Conservation (phyloP, 108 stramenopile genomes). For the Cyclotella distinguenda region DNA sequence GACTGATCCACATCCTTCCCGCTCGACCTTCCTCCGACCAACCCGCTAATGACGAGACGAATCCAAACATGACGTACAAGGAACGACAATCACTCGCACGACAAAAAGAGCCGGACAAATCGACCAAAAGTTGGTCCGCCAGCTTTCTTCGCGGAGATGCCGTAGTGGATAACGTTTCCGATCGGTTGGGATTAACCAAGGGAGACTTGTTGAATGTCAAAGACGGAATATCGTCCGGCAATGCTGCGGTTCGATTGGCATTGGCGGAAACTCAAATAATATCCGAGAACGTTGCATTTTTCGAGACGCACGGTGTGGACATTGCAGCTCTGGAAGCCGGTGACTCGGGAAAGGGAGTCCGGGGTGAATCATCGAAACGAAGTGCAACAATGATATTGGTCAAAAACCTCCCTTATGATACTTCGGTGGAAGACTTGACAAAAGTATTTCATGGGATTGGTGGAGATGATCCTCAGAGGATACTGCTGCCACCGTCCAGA, state of each 20-base stretch:
- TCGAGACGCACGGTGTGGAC: conserved; percentile 87
- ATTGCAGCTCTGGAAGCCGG: conserved; percentile 78
- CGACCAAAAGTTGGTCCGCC: conserved; percentile 86
- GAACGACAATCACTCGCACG: conserved; percentile 84
- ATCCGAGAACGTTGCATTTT: conserved; percentile 90
- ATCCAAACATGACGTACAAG: conserved; percentile 75
- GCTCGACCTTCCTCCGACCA: conserved; percentile 60
- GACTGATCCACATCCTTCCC: conserved; percentile 83
- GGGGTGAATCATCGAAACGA: conserved; percentile 42
- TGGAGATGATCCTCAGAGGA: conserved; percentile 59
- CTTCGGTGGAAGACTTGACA: conserved; percentile 78
- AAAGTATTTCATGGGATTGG: conserved; percentile 84
- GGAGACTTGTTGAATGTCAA: conserved; percentile 91
- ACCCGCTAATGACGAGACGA: conserved; percentile 12
- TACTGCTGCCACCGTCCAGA: conserved; percentile 86
- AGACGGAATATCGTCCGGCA: conserved; percentile 81
- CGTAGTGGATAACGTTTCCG: conserved; percentile 91
- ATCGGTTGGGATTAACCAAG: conserved; percentile 82
- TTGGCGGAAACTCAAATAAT: conserved; percentile 95
- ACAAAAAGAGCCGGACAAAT: conserved; percentile 72
- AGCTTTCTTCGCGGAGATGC: conserved; percentile 95
- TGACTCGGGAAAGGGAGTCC: conserved; percentile 22
- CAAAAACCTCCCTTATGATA: conserved; percentile 94
- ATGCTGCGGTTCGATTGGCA: conserved; percentile 93
- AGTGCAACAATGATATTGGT: conserved; percentile 89